Percentiles rank a stretch among this genome's conserved stretches.
phyloP scores from a whole-genome alignment of 345 rosid species.

The Cardamine occulta region DNA sequence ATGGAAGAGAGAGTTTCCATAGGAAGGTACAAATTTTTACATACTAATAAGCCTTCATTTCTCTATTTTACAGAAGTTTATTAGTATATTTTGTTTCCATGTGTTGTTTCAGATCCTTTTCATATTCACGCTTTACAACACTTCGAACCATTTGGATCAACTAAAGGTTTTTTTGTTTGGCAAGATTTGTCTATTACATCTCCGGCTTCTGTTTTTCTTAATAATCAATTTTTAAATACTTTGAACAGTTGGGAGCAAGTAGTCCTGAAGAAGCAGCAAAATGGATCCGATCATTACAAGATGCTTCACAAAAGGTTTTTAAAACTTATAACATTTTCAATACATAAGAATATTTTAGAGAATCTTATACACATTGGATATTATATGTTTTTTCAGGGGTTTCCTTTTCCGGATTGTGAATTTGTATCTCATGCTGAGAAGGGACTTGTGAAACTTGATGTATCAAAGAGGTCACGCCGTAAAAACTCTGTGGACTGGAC shows the following conservation, averaged over 20 bases:
- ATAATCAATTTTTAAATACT: neutral
- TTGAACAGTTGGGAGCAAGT: slow-evolving; percentile 77
- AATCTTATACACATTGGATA: neutral
- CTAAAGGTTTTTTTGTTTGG: slow-evolving; percentile 71
- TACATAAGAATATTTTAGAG: neutral
- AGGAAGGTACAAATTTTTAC: slow-evolving; percentile 57
- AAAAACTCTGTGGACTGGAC: slow-evolving; percentile 64
- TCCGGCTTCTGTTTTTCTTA: neutral
- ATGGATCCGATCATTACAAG: slow-evolving; percentile 78
- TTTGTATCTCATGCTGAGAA: slow-evolving; percentile 60
- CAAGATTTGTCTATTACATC: neutral
- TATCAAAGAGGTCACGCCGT: slow-evolving; percentile 51
- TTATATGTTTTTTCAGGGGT: slow-evolving; percentile 52
- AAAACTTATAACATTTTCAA: neutral
- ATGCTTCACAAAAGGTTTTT: slow-evolving; percentile 74
- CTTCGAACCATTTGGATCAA: slow-evolving; percentile 70
- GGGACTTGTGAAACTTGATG: slow-evolving; percentile 48
- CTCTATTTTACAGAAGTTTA: slow-evolving; percentile 13
- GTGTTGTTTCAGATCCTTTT: slow-evolving; percentile 71
- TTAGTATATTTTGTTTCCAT: neutral
- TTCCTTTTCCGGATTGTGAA: slow-evolving; percentile 52
- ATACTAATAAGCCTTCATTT: slow-evolving; percentile 18
- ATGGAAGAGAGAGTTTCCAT: slow-evolving; percentile 87
- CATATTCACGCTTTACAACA: slow-evolving; percentile 76
- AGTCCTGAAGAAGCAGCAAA: slow-evolving; percentile 94